phyloP scores from a whole-genome alignment of 495 filamentous ascomycete species.

The Penicillium salamii region DNA sequence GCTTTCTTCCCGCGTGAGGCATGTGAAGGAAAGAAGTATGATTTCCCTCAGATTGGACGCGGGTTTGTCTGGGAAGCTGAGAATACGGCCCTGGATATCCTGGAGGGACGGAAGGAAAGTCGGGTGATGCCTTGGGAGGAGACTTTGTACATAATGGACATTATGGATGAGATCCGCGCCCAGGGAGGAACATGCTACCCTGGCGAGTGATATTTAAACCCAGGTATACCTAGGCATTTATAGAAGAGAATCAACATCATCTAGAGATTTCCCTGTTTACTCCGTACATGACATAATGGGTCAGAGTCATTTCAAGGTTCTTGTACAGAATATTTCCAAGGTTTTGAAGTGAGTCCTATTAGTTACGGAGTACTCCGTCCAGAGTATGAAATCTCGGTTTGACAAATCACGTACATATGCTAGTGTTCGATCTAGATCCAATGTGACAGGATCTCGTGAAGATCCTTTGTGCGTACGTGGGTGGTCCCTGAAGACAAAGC shows the following conservation, averaged over 20 bases:
- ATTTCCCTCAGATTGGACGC: constrained; percentile 7
- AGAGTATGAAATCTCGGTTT: too few relatives aligned
- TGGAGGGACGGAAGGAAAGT: constrained; percentile 17
- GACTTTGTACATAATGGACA: constrained; percentile 19
- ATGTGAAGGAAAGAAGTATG: constrained; percentile 7
- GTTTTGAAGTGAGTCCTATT: too few relatives aligned
- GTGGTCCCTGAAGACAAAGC: not conserved
- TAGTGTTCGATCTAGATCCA: not conserved
- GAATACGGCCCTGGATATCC: constrained; percentile 21
- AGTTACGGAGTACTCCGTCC: too few relatives aligned
- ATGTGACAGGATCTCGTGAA: not conserved
- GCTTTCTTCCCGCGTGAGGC: constrained; percentile 1
- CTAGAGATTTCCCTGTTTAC: too few relatives aligned
- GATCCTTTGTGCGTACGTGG: not conserved
- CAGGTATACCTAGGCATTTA: too few relatives aligned
- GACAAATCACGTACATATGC: not conserved
- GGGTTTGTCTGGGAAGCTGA: constrained; percentile 21
- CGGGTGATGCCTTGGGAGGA: constrained; percentile 16
- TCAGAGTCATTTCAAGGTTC: too few relatives aligned
- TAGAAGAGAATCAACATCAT: too few relatives aligned
- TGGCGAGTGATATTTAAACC: constrained; percentile 7
- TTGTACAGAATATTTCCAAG: too few relatives aligned
- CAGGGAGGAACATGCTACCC: constrained; percentile 15
- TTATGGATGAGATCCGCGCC: constrained; percentile 27
- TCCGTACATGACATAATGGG: too few relatives aligned